A percentile compares a stretch with the other conserved stretches of the same genome.
Evolutionary conservation across 2,329 filamentous ascomycete genomes (phyloP).

Genomic region (Alternaria metachromatica): DNA sequence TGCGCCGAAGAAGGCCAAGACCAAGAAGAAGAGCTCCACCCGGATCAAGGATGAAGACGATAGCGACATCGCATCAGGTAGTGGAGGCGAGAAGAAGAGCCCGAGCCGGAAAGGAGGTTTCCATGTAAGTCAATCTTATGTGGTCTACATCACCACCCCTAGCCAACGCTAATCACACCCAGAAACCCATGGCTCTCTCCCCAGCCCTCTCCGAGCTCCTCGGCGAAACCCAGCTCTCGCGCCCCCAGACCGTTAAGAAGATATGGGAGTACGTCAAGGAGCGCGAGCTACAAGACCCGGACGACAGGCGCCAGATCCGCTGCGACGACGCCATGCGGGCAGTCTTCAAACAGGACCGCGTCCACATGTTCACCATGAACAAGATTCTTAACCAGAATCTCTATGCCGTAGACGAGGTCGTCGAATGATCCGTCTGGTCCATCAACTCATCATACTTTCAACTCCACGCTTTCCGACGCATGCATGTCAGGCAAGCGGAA

Average conservation of each 20-base stretch:
- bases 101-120: constrained; percentile 85
- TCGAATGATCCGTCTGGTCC: background rate
- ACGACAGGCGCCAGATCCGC: constrained; percentile 87
- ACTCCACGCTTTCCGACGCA: background rate
- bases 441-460: background rate
- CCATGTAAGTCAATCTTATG: constrained; percentile 63
- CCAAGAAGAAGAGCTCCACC: constrained; percentile 75
- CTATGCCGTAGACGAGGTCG: constrained; percentile 76
- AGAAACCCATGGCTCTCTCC: constrained; percentile 79
- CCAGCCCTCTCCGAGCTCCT: constrained; percentile 72
- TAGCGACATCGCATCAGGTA: constrained; percentile 72
- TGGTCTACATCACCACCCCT: constrained; percentile 9
- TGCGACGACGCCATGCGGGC: constrained; percentile 92
- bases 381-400: constrained; percentile 90
- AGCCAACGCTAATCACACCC: constrained; percentile 43
- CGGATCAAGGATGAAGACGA: constrained; percentile 81
- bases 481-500: background rate
- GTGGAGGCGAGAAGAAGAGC: constrained; percentile 67
- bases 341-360: constrained; percentile 87
- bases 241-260: constrained; percentile 94
- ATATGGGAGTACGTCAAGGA: constrained; percentile 95
- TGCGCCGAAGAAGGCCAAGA: constrained; percentile 64
- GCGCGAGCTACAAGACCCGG: constrained; percentile 86
- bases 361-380: constrained; percentile 99
- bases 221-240: constrained; percentile 81